A percentile compares a stretch with the other conserved stretches of the same genome.
These are phyloP conservation scores for Aureobasidium uvarum DNA, from an alignment of 2,329 filamentous ascomycete species.

Conservation along the genomic window DNA sequence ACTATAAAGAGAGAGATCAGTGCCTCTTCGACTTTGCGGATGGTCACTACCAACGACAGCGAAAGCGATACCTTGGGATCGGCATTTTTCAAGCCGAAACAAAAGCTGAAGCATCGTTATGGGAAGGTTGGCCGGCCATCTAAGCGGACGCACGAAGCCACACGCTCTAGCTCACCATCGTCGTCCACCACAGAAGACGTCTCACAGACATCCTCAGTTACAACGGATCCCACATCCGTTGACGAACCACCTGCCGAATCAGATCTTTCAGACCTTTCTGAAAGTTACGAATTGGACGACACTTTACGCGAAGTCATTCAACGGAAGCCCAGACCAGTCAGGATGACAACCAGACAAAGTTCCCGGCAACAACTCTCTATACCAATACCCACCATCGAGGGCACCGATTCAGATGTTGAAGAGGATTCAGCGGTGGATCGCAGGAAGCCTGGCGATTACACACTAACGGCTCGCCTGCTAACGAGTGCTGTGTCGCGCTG, in stretches of 20 bases:
- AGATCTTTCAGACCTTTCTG: constrained; percentile 44
- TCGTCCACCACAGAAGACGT: constrained; percentile 25
- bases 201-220: constrained; percentile 29
- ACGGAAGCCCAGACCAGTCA: constrained; percentile 34
- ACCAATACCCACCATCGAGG: constrained; percentile 35
- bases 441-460: constrained; percentile 60
- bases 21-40: neutral
- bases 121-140: constrained; percentile 5
- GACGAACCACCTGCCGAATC: constrained; percentile 32
- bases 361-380: constrained; percentile 26
- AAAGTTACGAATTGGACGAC: constrained; percentile 42
- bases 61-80: constrained; percentile 18
- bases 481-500: constrained; percentile 74
- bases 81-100: constrained; percentile 13
- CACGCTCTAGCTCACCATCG: constrained; percentile 27
- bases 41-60: neutral
- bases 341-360: constrained; percentile 28
- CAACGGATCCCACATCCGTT: constrained; percentile 29
- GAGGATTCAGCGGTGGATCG: constrained; percentile 28
- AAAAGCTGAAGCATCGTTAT: constrained; percentile 20
- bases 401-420: constrained; percentile 19
- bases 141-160: constrained; percentile 13
- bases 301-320: constrained; percentile 39
- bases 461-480: constrained; percentile 72
- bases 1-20: constrained; percentile 31